Base-by-base conservation (phyloP, 2,329 filamentous ascomycete species). In the Dactylellina parvicollis region DNA sequence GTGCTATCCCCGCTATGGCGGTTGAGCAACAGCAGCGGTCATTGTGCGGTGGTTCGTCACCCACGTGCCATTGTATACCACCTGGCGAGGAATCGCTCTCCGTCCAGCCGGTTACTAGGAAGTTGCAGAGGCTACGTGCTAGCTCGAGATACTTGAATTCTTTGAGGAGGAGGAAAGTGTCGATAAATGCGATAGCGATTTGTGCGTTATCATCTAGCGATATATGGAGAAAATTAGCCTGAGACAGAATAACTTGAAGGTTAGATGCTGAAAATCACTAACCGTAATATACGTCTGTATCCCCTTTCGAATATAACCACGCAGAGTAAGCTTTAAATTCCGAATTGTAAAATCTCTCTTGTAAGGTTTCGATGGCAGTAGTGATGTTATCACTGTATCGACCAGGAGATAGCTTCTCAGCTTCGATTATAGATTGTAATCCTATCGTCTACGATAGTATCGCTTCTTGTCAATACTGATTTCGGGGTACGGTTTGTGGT, bases 11-110 rank as follows among this genome's bases (percentile, higher is more conserved):
- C 2, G 69, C 46, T 12, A 73, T 60, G 10, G 69, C 69, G 7
- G 69, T 73, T 12, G 69, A 73, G 26, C 69, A 73, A n/a, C 69
- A 73, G 4, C 60, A 65, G 4, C 69, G 60, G 28, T 73, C 69
- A 18, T 55, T 73, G 30, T 73, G 60, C 4, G 69, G 69, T 34
- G 69, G 38, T 36, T 56, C 47, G 30, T 73, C 60, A 16, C 69
- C 69, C 0, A 73, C 69, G 16, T 73, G 69, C 69, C 69, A 73
- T 44, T 73, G 69, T 36, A 73, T 73, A 20, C 69, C 69, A 12
- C 69, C 69, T 0, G 69, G 69, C 34, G 69, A 52, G 0, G 60
- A 55, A 16, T 73, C 60, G 36, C 22, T 38, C 8, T 60, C 57
- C 4, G 52, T 49, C 69, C 69, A 73, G 1, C 69, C 69, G 0